Conservation (phyloP, 2,329 filamentous ascomycete species). For the Colletotrichum gigasporum region DNA sequence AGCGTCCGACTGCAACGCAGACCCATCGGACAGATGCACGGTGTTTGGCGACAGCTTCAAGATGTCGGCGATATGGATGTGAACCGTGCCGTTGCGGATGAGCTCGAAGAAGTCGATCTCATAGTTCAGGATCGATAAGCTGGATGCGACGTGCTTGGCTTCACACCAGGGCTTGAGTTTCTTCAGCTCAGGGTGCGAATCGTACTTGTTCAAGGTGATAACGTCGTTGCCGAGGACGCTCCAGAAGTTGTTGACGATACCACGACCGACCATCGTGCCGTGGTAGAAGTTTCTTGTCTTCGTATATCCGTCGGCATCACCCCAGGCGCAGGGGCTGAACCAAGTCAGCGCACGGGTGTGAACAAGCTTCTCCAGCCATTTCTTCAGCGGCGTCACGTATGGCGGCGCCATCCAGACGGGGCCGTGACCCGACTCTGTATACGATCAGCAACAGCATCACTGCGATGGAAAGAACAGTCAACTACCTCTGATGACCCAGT, state of each 20-base stretch:
- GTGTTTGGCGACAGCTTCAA: conserved; percentile 51
- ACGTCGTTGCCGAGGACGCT: conserved; percentile 64
- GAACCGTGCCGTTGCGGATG: conserved; percentile 60
- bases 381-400: conserved; percentile 74
- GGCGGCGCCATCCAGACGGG: conserved; percentile 67
- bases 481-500: conserved; percentile 67
- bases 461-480: neutral
- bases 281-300: conserved; percentile 65
- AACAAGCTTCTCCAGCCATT: conserved; percentile 74
- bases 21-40: conserved; percentile 62
- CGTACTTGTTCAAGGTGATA: conserved; percentile 60
- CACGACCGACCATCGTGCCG: conserved; percentile 63
- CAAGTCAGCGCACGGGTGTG: conserved; percentile 74
- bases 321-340: conserved; percentile 81
- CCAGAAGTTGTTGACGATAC: conserved; percentile 67
- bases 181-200: conserved; percentile 59
- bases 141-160: conserved; percentile 62
- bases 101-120: conserved; percentile 65
- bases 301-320: conserved; percentile 67
- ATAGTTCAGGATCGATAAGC: conserved; percentile 70
- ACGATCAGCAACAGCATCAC: neutral
- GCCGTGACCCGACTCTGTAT: conserved; percentile 59
- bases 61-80: conserved; percentile 63
- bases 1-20: conserved; percentile 56
- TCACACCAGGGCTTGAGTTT: conserved; percentile 64